These are phyloP conservation scores for Phytopythium litorale DNA, from an alignment of 352 stramenopile genomes.

Conservation along the genomic window DNA sequence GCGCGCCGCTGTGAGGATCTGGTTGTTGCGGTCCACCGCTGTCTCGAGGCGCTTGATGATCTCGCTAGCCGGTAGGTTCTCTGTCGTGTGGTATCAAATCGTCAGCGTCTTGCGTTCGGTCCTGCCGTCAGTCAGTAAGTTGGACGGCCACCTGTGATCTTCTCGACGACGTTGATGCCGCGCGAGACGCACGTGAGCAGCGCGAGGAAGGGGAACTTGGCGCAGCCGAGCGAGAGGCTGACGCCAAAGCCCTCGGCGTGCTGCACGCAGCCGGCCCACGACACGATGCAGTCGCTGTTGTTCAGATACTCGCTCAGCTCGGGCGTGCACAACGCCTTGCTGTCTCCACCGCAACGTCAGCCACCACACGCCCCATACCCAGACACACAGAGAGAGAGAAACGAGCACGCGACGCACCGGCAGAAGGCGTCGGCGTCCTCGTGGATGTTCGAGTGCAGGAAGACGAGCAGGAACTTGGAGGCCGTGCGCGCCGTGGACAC, in stretches of 20 bases:
- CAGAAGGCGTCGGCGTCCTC: slow-evolving; percentile 75
- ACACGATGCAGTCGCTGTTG: slow-evolving; percentile 79
- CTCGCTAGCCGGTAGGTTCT: slow-evolving; percentile 49
- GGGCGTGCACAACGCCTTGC: slow-evolving; percentile 64
- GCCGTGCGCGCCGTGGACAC: slow-evolving; percentile 71
- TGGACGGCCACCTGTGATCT: slow-evolving; percentile 55
- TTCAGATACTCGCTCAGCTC: slow-evolving; percentile 69
- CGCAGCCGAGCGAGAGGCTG: slow-evolving; percentile 78
- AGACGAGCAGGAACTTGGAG: slow-evolving; percentile 84
- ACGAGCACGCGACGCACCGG: slow-evolving; percentile 21
- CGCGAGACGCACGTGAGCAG: slow-evolving; percentile 76
- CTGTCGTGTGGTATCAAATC: slow-evolving; percentile 11
- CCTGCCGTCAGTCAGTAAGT: not conserved
- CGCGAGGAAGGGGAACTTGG: slow-evolving; percentile 76
- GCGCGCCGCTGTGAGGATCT: slow-evolving; percentile 65
- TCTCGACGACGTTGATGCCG: slow-evolving; percentile 80
- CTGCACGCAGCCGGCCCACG: slow-evolving; percentile 80
- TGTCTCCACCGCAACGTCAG: slow-evolving; percentile 10
- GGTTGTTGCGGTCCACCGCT: slow-evolving; percentile 69
- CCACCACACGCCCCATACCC: not conserved
- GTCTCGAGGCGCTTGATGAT: slow-evolving; percentile 59
- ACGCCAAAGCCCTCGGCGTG: slow-evolving; percentile 77
- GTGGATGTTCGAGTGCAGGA: slow-evolving; percentile 83
- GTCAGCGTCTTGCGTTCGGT: not conserved
- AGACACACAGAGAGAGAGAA: not conserved